Conservation (phyloP, 495 filamentous ascomycete species). For the Hyaloscypha hepaticicola region DNA sequence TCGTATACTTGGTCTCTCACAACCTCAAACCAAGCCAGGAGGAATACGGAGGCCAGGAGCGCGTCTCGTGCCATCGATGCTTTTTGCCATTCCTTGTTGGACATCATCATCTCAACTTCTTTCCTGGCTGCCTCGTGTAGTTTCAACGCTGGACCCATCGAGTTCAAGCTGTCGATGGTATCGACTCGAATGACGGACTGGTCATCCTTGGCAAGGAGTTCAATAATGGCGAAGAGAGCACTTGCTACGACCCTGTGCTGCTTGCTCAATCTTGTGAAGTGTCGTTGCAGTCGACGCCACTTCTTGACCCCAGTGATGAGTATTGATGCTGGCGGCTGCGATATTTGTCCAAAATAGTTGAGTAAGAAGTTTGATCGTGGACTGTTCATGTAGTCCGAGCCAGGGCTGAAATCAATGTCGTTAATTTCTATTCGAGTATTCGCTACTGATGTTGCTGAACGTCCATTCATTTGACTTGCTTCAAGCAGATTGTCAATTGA, state of each 20-base stretch:
- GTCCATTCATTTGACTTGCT: background rate
- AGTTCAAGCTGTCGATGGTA: background rate
- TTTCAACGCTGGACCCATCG: conserved; percentile 6
- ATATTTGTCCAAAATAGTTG: background rate
- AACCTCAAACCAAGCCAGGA: conserved; percentile 21
- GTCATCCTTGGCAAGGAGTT: conserved; percentile 3
- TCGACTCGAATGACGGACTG: background rate
- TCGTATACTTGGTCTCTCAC: background rate
- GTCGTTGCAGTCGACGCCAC: background rate
- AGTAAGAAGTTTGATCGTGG: conserved; percentile 1
- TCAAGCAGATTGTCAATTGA: background rate
- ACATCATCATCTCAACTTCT: conserved; percentile 7
- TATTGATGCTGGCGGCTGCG: conserved; percentile 5
- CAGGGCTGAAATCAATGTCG: background rate
- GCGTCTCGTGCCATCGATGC: conserved; percentile 1
- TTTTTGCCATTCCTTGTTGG: conserved; percentile 1
- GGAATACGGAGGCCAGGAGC: conserved; percentile 10
- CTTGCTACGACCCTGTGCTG: background rate
- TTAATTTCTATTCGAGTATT: background rate
- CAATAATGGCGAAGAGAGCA: conserved; percentile 4
- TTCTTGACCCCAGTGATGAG: conserved; percentile 7
- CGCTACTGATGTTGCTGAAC: background rate
- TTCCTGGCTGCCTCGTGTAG: conserved; percentile 6
- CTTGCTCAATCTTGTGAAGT: background rate
- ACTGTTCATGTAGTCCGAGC: background rate